phyloP scores from a whole-genome alignment of 2,329 filamentous ascomycete species.

The Phaeosphaeriaceae sp. region DNA sequence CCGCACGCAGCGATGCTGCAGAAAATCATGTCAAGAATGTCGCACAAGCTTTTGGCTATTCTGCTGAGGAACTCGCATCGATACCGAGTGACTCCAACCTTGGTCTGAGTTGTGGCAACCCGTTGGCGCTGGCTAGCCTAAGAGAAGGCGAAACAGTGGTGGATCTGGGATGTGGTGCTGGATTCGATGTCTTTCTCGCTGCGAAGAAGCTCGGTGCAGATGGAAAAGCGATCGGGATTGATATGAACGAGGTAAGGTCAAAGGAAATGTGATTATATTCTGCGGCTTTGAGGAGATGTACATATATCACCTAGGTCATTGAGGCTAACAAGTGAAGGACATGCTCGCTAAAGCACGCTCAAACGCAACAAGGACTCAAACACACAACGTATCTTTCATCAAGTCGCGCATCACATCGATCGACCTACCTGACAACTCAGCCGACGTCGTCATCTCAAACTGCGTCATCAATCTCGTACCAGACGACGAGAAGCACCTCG shows the following conservation, averaged over 20 bases:
- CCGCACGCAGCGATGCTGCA: constrained; percentile 7
- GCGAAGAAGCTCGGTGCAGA: constrained; percentile 56
- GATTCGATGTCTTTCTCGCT: constrained; percentile 65
- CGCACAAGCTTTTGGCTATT: constrained; percentile 28
- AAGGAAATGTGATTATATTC: too few species aligned
- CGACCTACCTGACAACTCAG: constrained; percentile 49
- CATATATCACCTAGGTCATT: too few species aligned
- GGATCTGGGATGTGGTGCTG: constrained; percentile 65
- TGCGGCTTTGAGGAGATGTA: too few species aligned
- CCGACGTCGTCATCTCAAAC: constrained; percentile 68
- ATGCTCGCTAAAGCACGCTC: constrained; percentile 61
- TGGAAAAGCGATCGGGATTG: constrained; percentile 63
- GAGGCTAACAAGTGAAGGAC: constrained; percentile 48
- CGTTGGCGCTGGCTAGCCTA: constrained; percentile 57
- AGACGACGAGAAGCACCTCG: constrained; percentile 22
- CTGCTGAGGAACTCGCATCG: constrained; percentile 54
- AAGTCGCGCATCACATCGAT: constrained; percentile 60
- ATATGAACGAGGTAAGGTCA: constrained; percentile 63
- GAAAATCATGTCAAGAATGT: constrained; percentile 5
- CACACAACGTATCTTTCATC: constrained; percentile 60
- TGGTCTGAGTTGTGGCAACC: constrained; percentile 63
- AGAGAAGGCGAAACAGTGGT: constrained; percentile 63
- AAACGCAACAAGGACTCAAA: constrained; percentile 51
- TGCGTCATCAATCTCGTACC: constrained; percentile 52
- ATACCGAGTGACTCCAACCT: constrained; percentile 60